phyloP scores from a whole-genome alignment of 805 yeast genomes.

The Starmerella apicola region DNA sequence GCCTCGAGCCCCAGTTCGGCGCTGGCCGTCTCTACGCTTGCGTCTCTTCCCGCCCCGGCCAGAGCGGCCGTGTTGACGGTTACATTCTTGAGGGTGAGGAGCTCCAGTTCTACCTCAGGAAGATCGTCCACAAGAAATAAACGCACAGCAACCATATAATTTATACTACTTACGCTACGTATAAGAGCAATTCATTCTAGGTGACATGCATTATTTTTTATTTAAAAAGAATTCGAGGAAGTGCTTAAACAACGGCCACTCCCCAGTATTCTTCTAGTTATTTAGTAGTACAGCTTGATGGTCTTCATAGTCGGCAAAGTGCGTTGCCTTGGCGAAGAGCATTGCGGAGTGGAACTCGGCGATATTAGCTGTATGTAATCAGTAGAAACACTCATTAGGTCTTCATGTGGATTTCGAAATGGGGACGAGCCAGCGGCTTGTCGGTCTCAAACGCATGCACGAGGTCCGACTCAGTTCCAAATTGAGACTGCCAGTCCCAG shows the following conservation, averaged over 20 bases:
- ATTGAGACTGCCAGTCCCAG: slow-evolving; percentile 1
- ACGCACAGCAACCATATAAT: slow-evolving; percentile 18
- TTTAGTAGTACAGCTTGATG: no score
- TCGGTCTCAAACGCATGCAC: neutral
- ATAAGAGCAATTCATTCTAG: neutral
- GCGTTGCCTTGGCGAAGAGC: no score
- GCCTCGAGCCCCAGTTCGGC: slow-evolving; percentile 92
- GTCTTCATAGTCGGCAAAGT: no score
- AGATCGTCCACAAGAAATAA: slow-evolving; percentile 94
- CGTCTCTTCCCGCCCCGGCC: slow-evolving; percentile 99
- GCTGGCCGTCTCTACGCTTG: slow-evolving; percentile 98
- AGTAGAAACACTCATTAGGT: neutral
- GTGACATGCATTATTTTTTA: neutral
- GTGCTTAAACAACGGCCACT: neutral
- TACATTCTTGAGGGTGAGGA: slow-evolving; percentile 99
- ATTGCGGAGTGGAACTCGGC: no score
- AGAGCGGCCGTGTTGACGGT: slow-evolving; percentile 99
- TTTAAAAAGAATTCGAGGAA: neutral
- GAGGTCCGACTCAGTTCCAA: slow-evolving; percentile 2
- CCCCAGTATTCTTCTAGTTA: neutral
- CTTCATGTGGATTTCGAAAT: neutral
- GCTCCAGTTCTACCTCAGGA: slow-evolving; percentile 99
- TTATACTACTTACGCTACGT: slow-evolving; percentile 6
- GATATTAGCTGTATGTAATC: neutral
- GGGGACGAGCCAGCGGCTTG: slow-evolving; percentile 1